Percentiles rank a stretch among this genome's conserved stretches.
Evolutionary conservation across 805 yeast species (phyloP).

Genomic region (Blastobotrys mokoenaii): DNA sequence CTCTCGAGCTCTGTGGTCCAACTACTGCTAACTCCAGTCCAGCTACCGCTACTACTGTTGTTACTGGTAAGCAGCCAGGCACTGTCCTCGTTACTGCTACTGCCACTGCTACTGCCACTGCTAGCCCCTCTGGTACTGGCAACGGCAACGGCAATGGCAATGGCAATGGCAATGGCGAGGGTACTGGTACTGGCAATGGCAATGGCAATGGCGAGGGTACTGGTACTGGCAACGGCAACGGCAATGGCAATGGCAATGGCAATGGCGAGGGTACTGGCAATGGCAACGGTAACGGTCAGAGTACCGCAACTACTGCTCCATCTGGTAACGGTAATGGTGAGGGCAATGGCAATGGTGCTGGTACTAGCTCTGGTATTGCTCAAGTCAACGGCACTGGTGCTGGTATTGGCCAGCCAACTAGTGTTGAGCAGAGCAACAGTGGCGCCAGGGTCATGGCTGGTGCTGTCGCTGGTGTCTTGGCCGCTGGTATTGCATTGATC

Average conservation of each 20-base stretch:
- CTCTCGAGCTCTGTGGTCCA: background rate
- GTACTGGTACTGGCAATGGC: slow-evolving; percentile 3
- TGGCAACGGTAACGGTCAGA: slow-evolving; percentile 5
- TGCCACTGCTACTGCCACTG: slow-evolving; percentile 2
- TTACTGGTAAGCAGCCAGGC: slow-evolving; percentile 1
- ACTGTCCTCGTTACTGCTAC: slow-evolving; percentile 5
- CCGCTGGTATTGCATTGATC: too few relatives aligned
- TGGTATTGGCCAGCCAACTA: too few relatives aligned
- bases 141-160: slow-evolving; percentile 6
- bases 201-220: slow-evolving; percentile 5
- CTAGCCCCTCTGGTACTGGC: slow-evolving; percentile 1
- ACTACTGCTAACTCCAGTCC: background rate
- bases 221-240: slow-evolving; percentile 4
- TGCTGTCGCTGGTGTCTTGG: too few relatives aligned
- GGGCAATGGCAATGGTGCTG: slow-evolving; percentile 1
- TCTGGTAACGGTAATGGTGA: slow-evolving; percentile 1
- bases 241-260: slow-evolving; percentile 5
- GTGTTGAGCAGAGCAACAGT: too few relatives aligned
- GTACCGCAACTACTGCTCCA: background rate
- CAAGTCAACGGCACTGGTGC: too few relatives aligned
- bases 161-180: background rate
- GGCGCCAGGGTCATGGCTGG: too few relatives aligned
- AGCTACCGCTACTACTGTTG: slow-evolving; percentile 1
- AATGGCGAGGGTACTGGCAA: background rate
- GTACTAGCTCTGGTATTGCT: too few relatives aligned